Conservation (phyloP, 768 basidiomycete genomes). For the Mycena olivaceomarginata region DNA sequence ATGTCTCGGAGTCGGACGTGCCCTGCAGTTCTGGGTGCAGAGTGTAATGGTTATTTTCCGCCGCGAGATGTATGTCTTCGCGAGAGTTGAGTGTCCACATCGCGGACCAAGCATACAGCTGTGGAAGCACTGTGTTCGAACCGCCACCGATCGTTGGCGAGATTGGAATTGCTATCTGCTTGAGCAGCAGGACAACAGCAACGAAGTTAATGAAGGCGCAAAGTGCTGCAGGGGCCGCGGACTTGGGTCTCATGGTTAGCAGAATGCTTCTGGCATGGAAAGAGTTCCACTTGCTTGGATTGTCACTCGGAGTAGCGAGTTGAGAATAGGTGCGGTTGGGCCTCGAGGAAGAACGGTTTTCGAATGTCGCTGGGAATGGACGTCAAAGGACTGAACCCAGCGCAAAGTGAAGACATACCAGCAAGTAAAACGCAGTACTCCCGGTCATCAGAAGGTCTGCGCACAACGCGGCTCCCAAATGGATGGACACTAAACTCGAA, state of each 20-base stretch:
- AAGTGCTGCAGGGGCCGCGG: background rate
- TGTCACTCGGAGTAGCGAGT: too few species aligned
- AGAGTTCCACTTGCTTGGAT: too few species aligned
- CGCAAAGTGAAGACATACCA: background rate
- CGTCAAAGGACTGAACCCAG: background rate
- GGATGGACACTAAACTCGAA: background rate
- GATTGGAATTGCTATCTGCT: background rate
- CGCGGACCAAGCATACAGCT: too few species aligned
- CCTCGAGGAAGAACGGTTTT: too few species aligned
- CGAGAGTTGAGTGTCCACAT: too few species aligned
- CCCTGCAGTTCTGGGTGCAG: too few species aligned
- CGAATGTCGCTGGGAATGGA: background rate
- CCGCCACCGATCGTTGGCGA: background rate
- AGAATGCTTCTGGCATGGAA: too few species aligned
- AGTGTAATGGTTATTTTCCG: too few species aligned
- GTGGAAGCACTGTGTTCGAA: too few species aligned
- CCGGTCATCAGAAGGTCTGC: background rate
- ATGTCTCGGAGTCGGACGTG: background rate
- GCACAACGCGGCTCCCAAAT: background rate
- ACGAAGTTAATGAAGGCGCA: background rate
- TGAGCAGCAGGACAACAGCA: background rate
- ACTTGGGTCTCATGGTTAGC: too few species aligned
- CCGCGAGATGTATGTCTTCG: too few species aligned
- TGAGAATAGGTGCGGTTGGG: too few species aligned
- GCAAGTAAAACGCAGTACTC: background rate